These are phyloP conservation scores for Sinapis alba DNA, from an alignment of 441 rosid genomes.

Conservation along the genomic window DNA sequence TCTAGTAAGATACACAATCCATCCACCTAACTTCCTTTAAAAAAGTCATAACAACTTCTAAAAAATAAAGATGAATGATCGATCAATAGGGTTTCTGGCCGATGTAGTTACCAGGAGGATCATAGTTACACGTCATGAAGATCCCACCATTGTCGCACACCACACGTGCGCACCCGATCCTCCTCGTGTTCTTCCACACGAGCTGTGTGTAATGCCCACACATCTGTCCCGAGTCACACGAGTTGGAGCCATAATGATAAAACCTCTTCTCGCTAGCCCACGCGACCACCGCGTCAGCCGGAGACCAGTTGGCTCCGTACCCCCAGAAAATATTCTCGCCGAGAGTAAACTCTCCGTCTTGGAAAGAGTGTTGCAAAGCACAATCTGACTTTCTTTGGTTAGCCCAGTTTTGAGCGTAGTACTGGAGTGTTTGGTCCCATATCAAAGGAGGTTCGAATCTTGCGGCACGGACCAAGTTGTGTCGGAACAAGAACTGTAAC, in stretches of 20 bases:
- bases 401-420: constrained; percentile 75
- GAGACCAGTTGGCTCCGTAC: constrained; percentile 57
- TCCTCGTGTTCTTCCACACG: constrained; percentile 67
- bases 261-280: constrained; percentile 79
- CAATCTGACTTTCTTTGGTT: constrained; percentile 62
- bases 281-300: constrained; percentile 58
- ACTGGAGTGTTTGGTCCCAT: constrained; percentile 73
- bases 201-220: constrained; percentile 87
- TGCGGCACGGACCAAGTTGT: constrained; percentile 65
- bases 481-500: constrained; percentile 63
- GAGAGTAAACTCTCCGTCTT: constrained; percentile 56
- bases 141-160: constrained; percentile 76
- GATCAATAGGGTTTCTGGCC: constrained; percentile 73
- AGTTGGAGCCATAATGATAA: constrained; percentile 54
- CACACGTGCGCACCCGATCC: constrained; percentile 74
- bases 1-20: constrained; percentile 18
- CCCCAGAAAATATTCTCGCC: constrained; percentile 92
- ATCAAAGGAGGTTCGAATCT: constrained; percentile 67
- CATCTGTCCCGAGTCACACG: constrained; percentile 59
- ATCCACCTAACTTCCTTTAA: constrained; percentile 17
- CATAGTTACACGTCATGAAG: constrained; percentile 88
- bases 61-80: constrained; percentile 6
- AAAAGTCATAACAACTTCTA: constrained; percentile 5
- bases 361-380: constrained; percentile 61
- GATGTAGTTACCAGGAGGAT: constrained; percentile 79